Percentiles rank a stretch among this genome's conserved stretches.
phyloP scores from a whole-genome alignment of 2,329 filamentous ascomycete species.

The Metarhizium humberi region DNA sequence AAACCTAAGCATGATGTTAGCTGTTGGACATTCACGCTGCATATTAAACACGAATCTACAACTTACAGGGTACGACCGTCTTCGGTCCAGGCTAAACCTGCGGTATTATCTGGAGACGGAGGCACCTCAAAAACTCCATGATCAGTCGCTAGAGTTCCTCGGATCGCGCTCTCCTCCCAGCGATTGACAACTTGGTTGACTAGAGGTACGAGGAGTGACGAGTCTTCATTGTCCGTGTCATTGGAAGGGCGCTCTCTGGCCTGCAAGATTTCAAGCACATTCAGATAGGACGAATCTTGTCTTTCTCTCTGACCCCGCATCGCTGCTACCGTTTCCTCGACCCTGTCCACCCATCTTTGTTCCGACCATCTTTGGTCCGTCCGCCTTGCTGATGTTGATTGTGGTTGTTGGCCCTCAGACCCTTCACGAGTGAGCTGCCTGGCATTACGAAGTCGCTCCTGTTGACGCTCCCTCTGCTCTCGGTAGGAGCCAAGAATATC shows the following conservation, averaged over 20 bases:
- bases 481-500: slow-evolving; percentile 29
- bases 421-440: slow-evolving; percentile 22
- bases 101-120: slow-evolving; percentile 46
- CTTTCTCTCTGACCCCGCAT: slow-evolving; percentile 26
- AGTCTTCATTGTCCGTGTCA: slow-evolving; percentile 25
- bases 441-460: slow-evolving; percentile 24
- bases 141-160: slow-evolving; percentile 22
- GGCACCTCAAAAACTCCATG: slow-evolving; percentile 33
- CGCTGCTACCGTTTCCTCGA: slow-evolving; percentile 26
- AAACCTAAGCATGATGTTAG: slow-evolving; percentile 29
- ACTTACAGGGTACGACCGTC: slow-evolving; percentile 52
- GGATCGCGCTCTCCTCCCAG: slow-evolving; percentile 28
- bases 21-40: neutral
- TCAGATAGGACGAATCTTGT: slow-evolving; percentile 26
- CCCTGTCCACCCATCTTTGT: slow-evolving; percentile 20
- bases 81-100: slow-evolving; percentile 52
- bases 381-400: slow-evolving; percentile 5
- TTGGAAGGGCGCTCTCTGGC: slow-evolving; percentile 20
- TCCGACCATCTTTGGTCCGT: slow-evolving; percentile 23
- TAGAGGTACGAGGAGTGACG: slow-evolving; percentile 26
- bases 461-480: slow-evolving; percentile 24
- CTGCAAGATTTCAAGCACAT: slow-evolving; percentile 28
- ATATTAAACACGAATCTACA: neutral
- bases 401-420: neutral
- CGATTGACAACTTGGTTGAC: slow-evolving; percentile 27